Conservation (phyloP, 192 early-diverging fungal genomes). For the Coemansia sp. region DNA sequence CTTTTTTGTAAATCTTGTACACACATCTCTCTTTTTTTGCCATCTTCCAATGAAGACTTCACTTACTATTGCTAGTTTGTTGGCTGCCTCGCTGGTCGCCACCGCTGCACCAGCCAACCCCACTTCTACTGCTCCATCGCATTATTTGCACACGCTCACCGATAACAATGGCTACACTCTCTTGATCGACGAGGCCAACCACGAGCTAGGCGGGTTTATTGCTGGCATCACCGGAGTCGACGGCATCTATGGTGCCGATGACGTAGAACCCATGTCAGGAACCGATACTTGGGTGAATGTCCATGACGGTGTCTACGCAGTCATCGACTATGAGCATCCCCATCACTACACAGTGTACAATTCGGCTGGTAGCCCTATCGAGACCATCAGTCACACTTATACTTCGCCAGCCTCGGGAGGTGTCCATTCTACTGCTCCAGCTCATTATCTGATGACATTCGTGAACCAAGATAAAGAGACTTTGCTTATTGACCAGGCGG, state of each 20-base stretch:
- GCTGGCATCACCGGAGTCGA: slow-evolving; percentile 18
- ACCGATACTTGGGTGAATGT: slow-evolving; percentile 40
- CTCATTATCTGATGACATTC: slow-evolving; percentile 44
- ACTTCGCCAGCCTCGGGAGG: background rate
- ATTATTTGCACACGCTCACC: slow-evolving; percentile 41
- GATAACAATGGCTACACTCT: slow-evolving; percentile 27
- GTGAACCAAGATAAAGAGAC: slow-evolving; percentile 24
- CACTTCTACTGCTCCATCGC: background rate
- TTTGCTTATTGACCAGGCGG: slow-evolving; percentile 33
- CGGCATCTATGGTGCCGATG: slow-evolving; percentile 34
- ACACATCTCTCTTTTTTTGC: background rate
- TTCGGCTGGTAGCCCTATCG: slow-evolving; percentile 22
- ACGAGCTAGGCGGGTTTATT: slow-evolving; percentile 24
- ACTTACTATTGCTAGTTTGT: background rate
- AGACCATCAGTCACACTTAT: slow-evolving; percentile 16
- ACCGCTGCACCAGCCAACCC: slow-evolving; percentile 3
- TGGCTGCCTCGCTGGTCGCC: slow-evolving; percentile 12
- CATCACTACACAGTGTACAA: slow-evolving; percentile 39
- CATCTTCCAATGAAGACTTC: slow-evolving; percentile 11
- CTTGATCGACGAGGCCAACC: slow-evolving; percentile 40
- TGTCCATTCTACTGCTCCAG: background rate
- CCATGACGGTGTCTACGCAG: slow-evolving; percentile 30
- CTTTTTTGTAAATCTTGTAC: background rate
- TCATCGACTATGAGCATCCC: slow-evolving; percentile 44
- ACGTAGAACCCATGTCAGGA: slow-evolving; percentile 11